A percentile compares a stretch with the other conserved stretches of the same genome.
These are phyloP conservation scores for Stagonosporopsis vannaccii DNA, from an alignment of 2,329 filamentous ascomycete species.

Conservation along the genomic window DNA sequence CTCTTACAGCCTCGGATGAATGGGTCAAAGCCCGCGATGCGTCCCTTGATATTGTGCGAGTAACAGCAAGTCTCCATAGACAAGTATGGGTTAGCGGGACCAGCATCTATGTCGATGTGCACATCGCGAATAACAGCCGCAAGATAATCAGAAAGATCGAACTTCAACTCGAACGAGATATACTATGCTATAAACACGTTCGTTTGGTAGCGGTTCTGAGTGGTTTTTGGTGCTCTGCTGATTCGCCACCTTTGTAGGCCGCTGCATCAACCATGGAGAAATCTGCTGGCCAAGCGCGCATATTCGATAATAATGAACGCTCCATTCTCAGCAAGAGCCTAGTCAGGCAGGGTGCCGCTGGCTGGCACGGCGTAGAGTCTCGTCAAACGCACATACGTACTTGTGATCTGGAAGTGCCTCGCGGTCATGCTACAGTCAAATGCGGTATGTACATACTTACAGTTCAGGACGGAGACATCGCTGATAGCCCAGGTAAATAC, in stretches of 20 bases:
- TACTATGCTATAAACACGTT: slow-evolving; percentile 61
- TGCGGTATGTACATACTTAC: slow-evolving; percentile 49
- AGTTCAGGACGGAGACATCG: background rate
- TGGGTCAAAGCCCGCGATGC: slow-evolving; percentile 51
- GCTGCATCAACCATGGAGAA: slow-evolving; percentile 59
- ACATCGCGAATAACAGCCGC: slow-evolving; percentile 59
- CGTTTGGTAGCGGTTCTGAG: slow-evolving; percentile 10
- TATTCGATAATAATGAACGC: slow-evolving; percentile 61
- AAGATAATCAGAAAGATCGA: slow-evolving; percentile 60
- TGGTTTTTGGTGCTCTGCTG: slow-evolving; percentile 20
- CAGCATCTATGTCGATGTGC: slow-evolving; percentile 62
- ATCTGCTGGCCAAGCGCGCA: slow-evolving; percentile 59
- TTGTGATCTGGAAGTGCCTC: slow-evolving; percentile 59
- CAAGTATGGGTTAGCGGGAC: slow-evolving; percentile 66
- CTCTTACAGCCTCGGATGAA: slow-evolving; percentile 59
- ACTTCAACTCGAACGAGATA: slow-evolving; percentile 59
- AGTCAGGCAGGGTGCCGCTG: slow-evolving; percentile 53
- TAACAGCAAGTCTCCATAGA: slow-evolving; percentile 63
- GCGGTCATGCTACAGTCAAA: slow-evolving; percentile 59
- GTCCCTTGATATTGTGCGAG: slow-evolving; percentile 53
- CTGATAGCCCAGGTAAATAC: slow-evolving; percentile 55
- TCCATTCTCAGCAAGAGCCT: slow-evolving; percentile 54
- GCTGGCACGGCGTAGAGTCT: slow-evolving; percentile 58
- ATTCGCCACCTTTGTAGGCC: slow-evolving; percentile 44
- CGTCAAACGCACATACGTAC: slow-evolving; percentile 57